A percentile compares a stretch with the other conserved stretches of the same genome.
Conservation (phyloP, 805 yeast genomes). For the Starmerella gropengiesseri region DNA sequence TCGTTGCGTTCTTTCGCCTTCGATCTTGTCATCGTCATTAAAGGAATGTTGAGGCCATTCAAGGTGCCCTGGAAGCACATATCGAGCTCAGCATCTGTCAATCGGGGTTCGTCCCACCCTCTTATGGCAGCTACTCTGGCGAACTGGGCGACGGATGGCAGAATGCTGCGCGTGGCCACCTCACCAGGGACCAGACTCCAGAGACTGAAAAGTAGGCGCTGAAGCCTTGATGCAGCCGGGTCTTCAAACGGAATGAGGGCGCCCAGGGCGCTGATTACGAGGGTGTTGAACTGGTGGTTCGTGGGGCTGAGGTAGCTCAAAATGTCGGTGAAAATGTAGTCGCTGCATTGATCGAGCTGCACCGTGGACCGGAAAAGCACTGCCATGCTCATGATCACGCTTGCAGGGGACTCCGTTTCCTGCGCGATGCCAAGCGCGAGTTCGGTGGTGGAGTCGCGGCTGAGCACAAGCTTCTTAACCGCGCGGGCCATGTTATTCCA, state of each 20-base stretch:
- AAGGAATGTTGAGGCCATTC: slow-evolving; percentile 37
- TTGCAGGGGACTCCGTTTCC: background rate
- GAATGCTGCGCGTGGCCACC: slow-evolving; percentile 8
- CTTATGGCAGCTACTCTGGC: background rate
- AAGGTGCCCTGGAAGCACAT: slow-evolving; percentile 42
- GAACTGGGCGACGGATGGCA: slow-evolving; percentile 14
- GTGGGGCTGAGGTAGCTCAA: slow-evolving; percentile 14
- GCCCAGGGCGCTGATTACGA: slow-evolving; percentile 11
- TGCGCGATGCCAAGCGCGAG: background rate
- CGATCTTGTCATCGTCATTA: slow-evolving; percentile 15
- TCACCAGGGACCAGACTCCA: slow-evolving; percentile 8
- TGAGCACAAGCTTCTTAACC: slow-evolving; percentile 13
- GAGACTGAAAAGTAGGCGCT: slow-evolving; percentile 2
- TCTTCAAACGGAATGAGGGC: slow-evolving; percentile 14
- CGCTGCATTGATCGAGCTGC: background rate
- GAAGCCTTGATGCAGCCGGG: background rate
- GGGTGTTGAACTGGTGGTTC: slow-evolving; percentile 5
- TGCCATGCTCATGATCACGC: slow-evolving; percentile 12
- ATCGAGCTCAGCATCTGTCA: slow-evolving; percentile 50
- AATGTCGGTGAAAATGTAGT: slow-evolving; percentile 6
- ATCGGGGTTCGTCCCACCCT: slow-evolving; percentile 18
- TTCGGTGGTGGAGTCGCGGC: background rate
- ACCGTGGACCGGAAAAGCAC: slow-evolving; percentile 9
- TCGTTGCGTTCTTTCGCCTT: background rate
- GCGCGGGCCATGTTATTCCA: slow-evolving; percentile 6